These are phyloP conservation scores for Fusarium oligoseptatum DNA, from an alignment of 2,329 filamentous ascomycete species.

Conservation along the genomic window DNA sequence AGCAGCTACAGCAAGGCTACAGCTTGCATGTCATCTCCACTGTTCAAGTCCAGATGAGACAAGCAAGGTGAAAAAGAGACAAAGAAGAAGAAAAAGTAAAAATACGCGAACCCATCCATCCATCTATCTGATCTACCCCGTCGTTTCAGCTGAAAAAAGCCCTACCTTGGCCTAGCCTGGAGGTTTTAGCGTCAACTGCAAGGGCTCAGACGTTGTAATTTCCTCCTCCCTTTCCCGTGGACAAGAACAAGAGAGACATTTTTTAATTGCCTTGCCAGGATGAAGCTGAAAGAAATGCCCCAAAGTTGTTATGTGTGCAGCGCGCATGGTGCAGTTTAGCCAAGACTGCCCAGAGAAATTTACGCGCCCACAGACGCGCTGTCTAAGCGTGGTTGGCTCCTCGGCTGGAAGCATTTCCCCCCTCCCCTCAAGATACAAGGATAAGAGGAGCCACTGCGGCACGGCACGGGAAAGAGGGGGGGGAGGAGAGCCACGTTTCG, in stretches of 20 bases:
- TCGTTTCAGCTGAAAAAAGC: constrained; percentile 26
- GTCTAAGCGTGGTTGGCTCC: constrained; percentile 19
- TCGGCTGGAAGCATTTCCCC: neutral
- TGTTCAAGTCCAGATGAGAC: constrained; percentile 15
- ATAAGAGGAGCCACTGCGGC: constrained; percentile 21
- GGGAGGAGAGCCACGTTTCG: neutral
- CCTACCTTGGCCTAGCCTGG: neutral
- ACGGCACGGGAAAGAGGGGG: constrained; percentile 19
- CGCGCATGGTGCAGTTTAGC: neutral
- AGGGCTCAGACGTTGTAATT: constrained; percentile 30
- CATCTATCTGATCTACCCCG: neutral
- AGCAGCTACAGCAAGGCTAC: neutral
- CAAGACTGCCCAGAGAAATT: constrained; percentile 11
- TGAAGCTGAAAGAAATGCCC: neutral
- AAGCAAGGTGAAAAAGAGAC: neutral
- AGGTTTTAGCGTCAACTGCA: constrained; percentile 25
- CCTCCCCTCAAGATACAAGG: neutral
- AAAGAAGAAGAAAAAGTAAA: neutral
- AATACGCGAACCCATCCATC: neutral
- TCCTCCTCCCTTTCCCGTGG: constrained; percentile 18
- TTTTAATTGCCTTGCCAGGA: neutral
- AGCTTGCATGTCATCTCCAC: constrained; percentile 12
- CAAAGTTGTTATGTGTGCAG: neutral
- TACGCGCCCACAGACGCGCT: constrained; percentile 39
- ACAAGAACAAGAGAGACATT: neutral